Conservation (phyloP, 345 rosid species). For the Leavenworthia alabamica region DNA sequence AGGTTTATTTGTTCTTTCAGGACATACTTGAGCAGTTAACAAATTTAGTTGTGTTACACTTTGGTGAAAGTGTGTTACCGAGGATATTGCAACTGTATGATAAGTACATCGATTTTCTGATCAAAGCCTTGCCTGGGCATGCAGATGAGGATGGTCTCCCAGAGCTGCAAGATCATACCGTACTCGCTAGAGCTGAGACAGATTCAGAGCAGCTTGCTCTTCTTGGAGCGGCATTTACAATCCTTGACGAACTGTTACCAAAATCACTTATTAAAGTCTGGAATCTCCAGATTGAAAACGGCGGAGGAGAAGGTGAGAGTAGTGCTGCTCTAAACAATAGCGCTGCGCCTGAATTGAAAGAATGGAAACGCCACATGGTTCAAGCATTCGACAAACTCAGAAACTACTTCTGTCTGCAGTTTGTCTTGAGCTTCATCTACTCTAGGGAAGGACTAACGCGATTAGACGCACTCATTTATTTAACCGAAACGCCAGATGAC, state of each 20-base stretch:
- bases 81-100: slow-evolving; percentile 76
- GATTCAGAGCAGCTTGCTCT: slow-evolving; percentile 89
- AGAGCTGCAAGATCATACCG: slow-evolving; percentile 59
- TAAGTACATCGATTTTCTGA: slow-evolving; percentile 67
- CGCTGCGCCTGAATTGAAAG: slow-evolving; percentile 63
- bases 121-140: slow-evolving; percentile 80
- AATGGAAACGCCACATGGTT: slow-evolving; percentile 82
- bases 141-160: slow-evolving; percentile 79
- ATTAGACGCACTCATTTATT: slow-evolving; percentile 68
- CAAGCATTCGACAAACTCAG: slow-evolving; percentile 84
- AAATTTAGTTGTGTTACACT: slow-evolving; percentile 60
- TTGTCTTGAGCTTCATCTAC: slow-evolving; percentile 89
- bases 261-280: slow-evolving; percentile 52
- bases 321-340: slow-evolving; percentile 37
- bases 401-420: slow-evolving; percentile 92
- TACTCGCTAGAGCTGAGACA: slow-evolving; percentile 78
- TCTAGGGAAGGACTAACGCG: slow-evolving; percentile 87
- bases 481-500: slow-evolving; percentile 61
- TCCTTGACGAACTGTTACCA: slow-evolving; percentile 79
- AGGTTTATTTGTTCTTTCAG: slow-evolving; percentile 37
- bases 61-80: slow-evolving; percentile 66
- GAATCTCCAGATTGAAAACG: slow-evolving; percentile 49
- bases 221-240: slow-evolving; percentile 87
- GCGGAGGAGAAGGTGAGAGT: slow-evolving; percentile 41
- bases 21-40: slow-evolving; percentile 79